phyloP scores from a whole-genome alignment of 768 basidiomycete species.

The Cantharellus cinnabarinus region DNA sequence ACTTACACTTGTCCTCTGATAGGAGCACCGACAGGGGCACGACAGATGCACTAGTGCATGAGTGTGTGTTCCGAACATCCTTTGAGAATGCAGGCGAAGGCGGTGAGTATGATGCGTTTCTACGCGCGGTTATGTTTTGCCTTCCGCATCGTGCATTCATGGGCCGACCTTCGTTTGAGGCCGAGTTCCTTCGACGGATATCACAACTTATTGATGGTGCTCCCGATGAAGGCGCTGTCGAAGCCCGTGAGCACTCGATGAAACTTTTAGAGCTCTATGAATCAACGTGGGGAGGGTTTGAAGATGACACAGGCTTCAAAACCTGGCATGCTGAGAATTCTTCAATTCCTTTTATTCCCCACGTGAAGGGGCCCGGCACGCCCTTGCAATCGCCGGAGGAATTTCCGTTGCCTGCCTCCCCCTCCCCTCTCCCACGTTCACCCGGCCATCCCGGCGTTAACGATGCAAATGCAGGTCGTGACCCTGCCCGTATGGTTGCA shows the following conservation, averaged over 20 bases:
- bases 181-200: conserved; percentile 34
- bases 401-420: conserved; percentile 2
- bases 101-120: conserved; percentile 8
- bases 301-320: conserved; percentile 34
- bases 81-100: conserved; percentile 18
- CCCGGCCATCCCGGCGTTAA: conserved; percentile 7
- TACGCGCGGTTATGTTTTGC: conserved; percentile 38
- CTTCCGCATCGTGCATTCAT: conserved; percentile 30
- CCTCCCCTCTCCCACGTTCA: conserved; percentile 15
- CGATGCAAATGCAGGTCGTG: background rate
- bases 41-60: conserved; percentile 61
- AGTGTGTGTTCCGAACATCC: conserved; percentile 58
- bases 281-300: conserved; percentile 32
- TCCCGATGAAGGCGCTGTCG: conserved; percentile 12
- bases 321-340: conserved; percentile 15
- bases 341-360: background rate
- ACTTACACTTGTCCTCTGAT: conserved; percentile 27
- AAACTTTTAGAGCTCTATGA: conserved; percentile 55
- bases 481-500: background rate
- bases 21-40: conserved; percentile 29
- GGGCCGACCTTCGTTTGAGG: conserved; percentile 37
- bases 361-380: no score
- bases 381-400: no score
- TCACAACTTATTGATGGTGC: background rate
- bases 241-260: conserved; percentile 26